Percentiles rank a stretch among this genome's conserved stretches.
Evolutionary conservation across 2,329 filamentous ascomycete genomes (phyloP).

Genomic region (Lecanicillium sp.): DNA sequence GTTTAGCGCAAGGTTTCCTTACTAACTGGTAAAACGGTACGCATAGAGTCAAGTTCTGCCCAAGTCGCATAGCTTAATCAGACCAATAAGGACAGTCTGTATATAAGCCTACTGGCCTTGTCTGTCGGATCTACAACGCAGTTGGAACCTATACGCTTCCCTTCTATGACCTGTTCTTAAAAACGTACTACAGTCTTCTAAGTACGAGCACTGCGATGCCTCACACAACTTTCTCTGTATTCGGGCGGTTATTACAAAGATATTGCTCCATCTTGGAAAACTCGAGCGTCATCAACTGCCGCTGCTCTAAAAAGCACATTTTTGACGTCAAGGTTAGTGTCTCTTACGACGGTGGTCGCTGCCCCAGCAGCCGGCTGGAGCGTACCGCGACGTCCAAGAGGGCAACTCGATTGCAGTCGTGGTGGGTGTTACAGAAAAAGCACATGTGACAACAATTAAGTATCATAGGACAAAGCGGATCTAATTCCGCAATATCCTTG

Average conservation of each 20-base stretch:
- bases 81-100: no score
- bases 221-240: constrained; percentile 31
- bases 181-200: constrained; percentile 47
- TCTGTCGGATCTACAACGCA: no score
- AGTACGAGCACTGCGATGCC: constrained; percentile 34
- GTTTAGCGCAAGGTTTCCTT: no score
- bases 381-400: constrained; percentile 31
- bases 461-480: constrained; percentile 9
- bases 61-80: no score
- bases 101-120: no score
- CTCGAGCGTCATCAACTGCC: constrained; percentile 25
- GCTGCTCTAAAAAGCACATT: constrained; percentile 26
- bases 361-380: constrained; percentile 15
- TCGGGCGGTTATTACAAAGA: constrained; percentile 14
- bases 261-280: constrained; percentile 31
- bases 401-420: constrained; percentile 41
- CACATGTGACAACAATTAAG: no score
- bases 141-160: no score
- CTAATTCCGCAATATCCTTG: constrained; percentile 2
- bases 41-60: no score
- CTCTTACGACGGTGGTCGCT: constrained; percentile 33
- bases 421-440: constrained; percentile 21
- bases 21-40: no score
- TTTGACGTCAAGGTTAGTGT: constrained; percentile 34
- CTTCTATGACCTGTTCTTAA: no score